Percentiles rank a stretch among this genome's conserved stretches.
Conservation (phyloP, 2,329 filamentous ascomycete genomes). For the Penicillium italicum region DNA sequence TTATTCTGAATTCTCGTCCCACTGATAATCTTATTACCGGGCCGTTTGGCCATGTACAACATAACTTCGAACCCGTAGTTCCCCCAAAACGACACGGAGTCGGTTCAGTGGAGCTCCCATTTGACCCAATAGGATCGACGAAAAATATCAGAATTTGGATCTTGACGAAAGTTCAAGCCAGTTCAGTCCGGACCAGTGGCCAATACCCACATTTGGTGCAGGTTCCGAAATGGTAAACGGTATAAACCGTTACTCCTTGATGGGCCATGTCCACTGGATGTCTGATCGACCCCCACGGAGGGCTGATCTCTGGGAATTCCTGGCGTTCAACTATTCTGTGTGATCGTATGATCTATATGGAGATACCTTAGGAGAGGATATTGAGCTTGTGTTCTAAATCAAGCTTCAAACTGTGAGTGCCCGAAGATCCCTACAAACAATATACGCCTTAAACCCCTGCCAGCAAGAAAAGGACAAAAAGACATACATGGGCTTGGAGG, state of each 20-base stretch:
- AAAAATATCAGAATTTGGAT: conserved; percentile 9
- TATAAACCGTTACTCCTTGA: neutral
- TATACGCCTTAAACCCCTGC: neutral
- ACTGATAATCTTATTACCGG: neutral
- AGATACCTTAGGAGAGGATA: neutral
- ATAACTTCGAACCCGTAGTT: neutral
- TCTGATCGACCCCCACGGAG: neutral
- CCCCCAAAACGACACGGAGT: conserved; percentile 3
- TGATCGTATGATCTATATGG: neutral
- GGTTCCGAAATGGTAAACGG: neutral
- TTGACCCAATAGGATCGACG: conserved; percentile 9
- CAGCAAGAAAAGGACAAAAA: neutral
- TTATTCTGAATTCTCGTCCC: neutral
- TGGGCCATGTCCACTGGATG: neutral
- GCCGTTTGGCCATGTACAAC: neutral
- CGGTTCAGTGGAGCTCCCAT: conserved; percentile 13
- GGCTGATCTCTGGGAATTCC: neutral
- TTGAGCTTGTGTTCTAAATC: neutral
- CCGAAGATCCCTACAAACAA: neutral
- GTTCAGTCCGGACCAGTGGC: neutral
- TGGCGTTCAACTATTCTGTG: neutral
- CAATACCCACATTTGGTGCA: neutral
- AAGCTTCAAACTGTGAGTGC: neutral
- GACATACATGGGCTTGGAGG: neutral
- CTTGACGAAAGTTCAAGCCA: neutral